Evolutionary conservation across 306 rosid species (phyloP).

Genomic region (Casuarina glauca): DNA sequence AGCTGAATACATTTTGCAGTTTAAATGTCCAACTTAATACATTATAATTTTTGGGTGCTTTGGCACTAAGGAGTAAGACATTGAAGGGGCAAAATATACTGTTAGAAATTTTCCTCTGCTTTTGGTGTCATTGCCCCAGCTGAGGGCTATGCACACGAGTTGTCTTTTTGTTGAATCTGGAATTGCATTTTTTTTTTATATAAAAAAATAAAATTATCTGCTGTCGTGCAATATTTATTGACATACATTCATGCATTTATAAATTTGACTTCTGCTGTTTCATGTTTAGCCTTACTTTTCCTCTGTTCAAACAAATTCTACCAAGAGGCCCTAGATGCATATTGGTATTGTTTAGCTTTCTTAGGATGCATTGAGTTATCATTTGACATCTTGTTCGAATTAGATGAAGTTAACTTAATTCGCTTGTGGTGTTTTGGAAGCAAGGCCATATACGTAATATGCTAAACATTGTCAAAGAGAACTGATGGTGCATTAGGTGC

Average conservation of each 20-base stretch:
- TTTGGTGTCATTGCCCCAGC: neutral
- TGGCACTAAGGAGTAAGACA: neutral
- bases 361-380: neutral
- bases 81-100: neutral
- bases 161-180: neutral
- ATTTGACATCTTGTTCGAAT: constrained; percentile 3
- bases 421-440: neutral
- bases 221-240: neutral
- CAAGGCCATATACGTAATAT: neutral
- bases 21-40: neutral
- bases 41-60: neutral
- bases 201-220: neutral
- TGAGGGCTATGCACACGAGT: neutral
- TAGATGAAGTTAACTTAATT: constrained; percentile 4
- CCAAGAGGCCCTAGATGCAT: neutral
- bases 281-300: neutral
- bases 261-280: neutral
- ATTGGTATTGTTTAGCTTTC: neutral
- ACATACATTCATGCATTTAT: neutral
- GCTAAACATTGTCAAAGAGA: neutral
- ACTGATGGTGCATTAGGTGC: constrained; percentile 8
- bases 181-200: neutral
- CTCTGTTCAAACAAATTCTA: neutral
- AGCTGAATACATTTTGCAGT: neutral
- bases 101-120: neutral